A percentile compares a stretch with the other conserved stretches of the same genome.
Evolutionary conservation across 176 grass and related monocot species (phyloP).

Genomic region (Avena atlantica): DNA sequence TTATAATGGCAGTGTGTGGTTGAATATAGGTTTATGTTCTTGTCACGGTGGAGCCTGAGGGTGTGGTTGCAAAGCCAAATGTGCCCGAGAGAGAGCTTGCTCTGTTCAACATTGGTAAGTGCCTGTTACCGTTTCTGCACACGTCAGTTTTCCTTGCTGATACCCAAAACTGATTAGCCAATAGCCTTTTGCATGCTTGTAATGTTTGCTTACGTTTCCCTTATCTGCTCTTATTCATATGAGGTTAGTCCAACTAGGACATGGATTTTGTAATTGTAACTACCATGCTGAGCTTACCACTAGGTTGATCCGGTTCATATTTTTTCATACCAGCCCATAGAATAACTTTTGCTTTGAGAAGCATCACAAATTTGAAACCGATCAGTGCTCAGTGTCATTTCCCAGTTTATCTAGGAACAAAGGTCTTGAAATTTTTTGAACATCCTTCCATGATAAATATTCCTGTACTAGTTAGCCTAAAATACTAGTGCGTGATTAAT

Average conservation of each 20-base stretch:
- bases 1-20: background rate
- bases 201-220: slow-evolving; percentile 10
- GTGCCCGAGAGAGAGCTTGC: slow-evolving; percentile 63
- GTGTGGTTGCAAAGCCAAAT: slow-evolving; percentile 68
- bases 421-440: slow-evolving; percentile 5
- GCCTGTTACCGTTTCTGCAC: background rate
- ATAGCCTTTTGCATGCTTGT: slow-evolving; percentile 17
- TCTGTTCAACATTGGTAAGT: slow-evolving; percentile 84
- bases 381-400: background rate
- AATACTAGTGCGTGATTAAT: background rate
- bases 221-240: background rate
- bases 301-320: background rate
- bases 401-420: slow-evolving; percentile 25
- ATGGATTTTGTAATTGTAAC: background rate
- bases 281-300: background rate
- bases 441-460: background rate
- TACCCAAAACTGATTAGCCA: background rate
- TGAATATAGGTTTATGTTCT: slow-evolving; percentile 68
- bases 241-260: background rate
- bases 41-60: slow-evolving; percentile 72
- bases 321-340: background rate
- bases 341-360: background rate
- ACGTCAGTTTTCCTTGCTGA: background rate
- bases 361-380: background rate
- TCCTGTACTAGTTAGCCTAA: background rate